Base-by-base conservation (phyloP, 78 protist genomes). In the Polysphondylium violaceum region DNA sequence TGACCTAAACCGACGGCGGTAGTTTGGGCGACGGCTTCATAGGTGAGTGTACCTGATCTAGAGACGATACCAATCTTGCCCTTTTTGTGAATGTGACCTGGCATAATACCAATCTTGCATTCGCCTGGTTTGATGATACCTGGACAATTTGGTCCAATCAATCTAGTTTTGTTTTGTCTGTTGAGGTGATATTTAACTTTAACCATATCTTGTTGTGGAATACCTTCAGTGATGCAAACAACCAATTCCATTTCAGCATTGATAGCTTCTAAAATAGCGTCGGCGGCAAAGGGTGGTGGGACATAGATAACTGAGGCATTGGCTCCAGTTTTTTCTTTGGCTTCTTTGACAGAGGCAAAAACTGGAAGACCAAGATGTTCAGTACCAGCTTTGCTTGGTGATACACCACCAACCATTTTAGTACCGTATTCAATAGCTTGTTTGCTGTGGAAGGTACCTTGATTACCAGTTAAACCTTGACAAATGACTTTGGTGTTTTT, bases 101-200 rank as follows among this genome's bases (percentile, higher is more conserved):
- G 99, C 99, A 99, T 99, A 94, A 99, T 99, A 61, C 99, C 99
- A 72, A 99, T 99, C 90, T 99, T 99, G 97, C 99, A 99, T 89
- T 96, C 99, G 23, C 95, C 99, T 8, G 99, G 99, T 94, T 94
- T 97, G 96, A 99, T 99, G 97, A 99, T 96, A 35, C 99, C 99
- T 56, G 98, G 98, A 88, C 99, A 98, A 97, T 98, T 98, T 72
- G 99, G 99, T 0, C 99, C 99, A 56, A 99, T 94, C 43, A 99
- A 87, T 38, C 99, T 90, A 2, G 98, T 86, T 94, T 95, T 96
- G 83, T 43, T 86, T 76, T 97, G 97, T 55, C 33, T 9, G 25
- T 87, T 41, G 23, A 97, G 93, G 3, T 86, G 90, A 16, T 74
- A 47, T 94, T 98, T 98, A 50, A 96, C 76, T 69, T 73, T 79